Evolutionary conservation across 371 early-diverging fungal species (phyloP), one percentile per base, ranked within the genome.

Genomic region (Apophysomyces elegans): DNA sequence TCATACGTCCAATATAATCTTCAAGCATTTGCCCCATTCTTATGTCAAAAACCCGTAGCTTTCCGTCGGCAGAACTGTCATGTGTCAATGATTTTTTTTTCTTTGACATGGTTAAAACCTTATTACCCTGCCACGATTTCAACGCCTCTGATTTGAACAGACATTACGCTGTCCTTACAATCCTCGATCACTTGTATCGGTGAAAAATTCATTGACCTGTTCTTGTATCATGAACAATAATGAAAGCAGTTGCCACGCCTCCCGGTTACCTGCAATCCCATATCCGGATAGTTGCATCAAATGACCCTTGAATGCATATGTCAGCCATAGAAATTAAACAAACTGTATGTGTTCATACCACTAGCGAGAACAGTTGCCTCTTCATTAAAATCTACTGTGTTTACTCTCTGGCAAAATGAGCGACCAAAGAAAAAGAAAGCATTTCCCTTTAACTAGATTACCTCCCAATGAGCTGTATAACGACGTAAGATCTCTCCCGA

Each of bases 141-240:
- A 13, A 80, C 76, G 9, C 83, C 92, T 39, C 75, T 66, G 21
- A 96, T 72, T 41, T 85, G 83, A 11, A 98, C 78, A 1, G 93
- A 89, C 65, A 92, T 88, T 5, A 98, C 87, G 57, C 91, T 90
- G 66, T 98, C 98, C 69, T 93, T 93, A 58, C 92, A 88, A 12
- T 95, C 96, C 32, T 89, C 87, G n/a, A 97, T 69, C 0, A 91
- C 77, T 67, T 97, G 97, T 43, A 98, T 90, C 3, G 95, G 95
- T 37, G 81, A 62, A 58, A 85, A 76, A 38, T 85, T 76, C 1
- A 85, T 74, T 12, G 95, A 89, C 21, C 95, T 84, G 16, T 61
- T n/a, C 3, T 13, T 2, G 2, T 26, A 26, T 26, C 1, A 26
- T 26, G 32, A 54, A 44, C 8, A 58, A 59, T 41, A 39, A 56